Conservation (phyloP, 495 filamentous ascomycete species). For the Neurospora hispaniola region DNA sequence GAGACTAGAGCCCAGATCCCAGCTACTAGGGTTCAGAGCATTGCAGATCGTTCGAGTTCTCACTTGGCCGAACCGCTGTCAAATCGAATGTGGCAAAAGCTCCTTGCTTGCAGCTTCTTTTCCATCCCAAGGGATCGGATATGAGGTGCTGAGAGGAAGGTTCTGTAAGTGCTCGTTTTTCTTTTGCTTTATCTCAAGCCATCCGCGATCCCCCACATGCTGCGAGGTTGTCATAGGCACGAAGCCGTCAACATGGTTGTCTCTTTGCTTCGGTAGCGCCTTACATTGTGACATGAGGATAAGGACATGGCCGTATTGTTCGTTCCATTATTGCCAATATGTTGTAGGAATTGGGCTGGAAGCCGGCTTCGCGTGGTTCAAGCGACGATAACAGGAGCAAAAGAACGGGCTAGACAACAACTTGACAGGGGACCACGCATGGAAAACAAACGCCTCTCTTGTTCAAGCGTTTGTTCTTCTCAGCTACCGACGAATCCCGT, state of each 20-base stretch:
- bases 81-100: background rate
- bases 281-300: background rate
- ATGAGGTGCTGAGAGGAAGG: background rate
- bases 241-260: background rate
- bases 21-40: background rate
- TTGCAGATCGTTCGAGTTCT: background rate
- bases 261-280: background rate
- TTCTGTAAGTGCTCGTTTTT: background rate
- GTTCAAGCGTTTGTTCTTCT: background rate
- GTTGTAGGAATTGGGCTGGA: background rate
- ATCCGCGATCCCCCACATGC: background rate
- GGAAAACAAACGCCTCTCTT: background rate
- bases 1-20: background rate
- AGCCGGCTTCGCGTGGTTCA: background rate
- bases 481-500: background rate
- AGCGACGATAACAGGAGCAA: background rate
- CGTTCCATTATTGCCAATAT: background rate
- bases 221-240: background rate
- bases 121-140: background rate
- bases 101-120: background rate
- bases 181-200: background rate
- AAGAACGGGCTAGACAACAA: background rate
- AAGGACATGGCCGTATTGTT: background rate
- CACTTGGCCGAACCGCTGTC: background rate
- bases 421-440: background rate